Percentiles rank a stretch among this genome's conserved stretches.
These are phyloP conservation scores for Alternaria sp. DNA, from an alignment of 2,329 filamentous ascomycete species.

Conservation along the genomic window DNA sequence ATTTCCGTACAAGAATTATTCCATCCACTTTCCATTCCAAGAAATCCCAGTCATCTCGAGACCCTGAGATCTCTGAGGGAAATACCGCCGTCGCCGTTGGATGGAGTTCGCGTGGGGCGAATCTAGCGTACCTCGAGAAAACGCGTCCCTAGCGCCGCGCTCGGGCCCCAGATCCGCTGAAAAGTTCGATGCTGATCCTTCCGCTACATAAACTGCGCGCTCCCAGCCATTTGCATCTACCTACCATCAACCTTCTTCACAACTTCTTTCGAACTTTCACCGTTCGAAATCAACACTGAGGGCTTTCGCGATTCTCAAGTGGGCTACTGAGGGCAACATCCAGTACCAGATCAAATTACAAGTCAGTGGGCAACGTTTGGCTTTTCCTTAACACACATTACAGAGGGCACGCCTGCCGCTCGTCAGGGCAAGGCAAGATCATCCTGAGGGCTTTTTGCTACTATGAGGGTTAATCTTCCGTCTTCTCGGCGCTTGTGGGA, in stretches of 20 bases:
- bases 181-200: constrained; percentile 22
- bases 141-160: constrained; percentile 5
- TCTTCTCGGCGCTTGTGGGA: constrained; percentile 60
- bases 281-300: constrained; percentile 34
- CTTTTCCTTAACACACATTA: constrained; percentile 49
- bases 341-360: constrained; percentile 43
- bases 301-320: constrained; percentile 42
- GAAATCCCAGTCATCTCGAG: neutral
- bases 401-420: constrained; percentile 46
- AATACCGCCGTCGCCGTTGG: constrained; percentile 2
- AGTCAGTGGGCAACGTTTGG: constrained; percentile 51
- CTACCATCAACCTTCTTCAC: constrained; percentile 26
- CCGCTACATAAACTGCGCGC: constrained; percentile 20
- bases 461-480: constrained; percentile 51
- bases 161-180: constrained; percentile 12
- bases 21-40: neutral
- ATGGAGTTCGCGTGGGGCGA: constrained; percentile 8
- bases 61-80: neutral
- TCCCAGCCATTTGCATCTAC: constrained; percentile 8
- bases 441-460: constrained; percentile 49
- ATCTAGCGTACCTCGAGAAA: constrained; percentile 3
- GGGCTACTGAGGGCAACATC: constrained; percentile 43
- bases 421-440: constrained; percentile 44
- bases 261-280: constrained; percentile 26
- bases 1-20: neutral